phyloP scores from a whole-genome alignment of 177 flowering plant species.

The Vitis hybrid region DNA sequence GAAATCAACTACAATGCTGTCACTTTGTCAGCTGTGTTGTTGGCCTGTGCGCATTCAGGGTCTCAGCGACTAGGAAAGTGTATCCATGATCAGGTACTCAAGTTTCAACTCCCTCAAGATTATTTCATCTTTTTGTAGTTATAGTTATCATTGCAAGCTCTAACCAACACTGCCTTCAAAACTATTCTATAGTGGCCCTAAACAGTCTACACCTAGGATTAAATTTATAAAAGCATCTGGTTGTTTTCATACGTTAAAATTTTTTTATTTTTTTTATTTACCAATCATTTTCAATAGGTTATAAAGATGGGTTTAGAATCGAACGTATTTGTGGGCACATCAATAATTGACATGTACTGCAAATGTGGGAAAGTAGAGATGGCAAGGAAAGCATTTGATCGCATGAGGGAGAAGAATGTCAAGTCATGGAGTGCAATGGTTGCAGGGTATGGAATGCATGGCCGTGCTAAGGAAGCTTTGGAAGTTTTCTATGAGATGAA shows the following conservation, averaged over 20 bases:
- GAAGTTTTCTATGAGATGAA: conserved; percentile 60
- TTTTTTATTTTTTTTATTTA: background rate
- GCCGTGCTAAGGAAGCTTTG: conserved; percentile 59
- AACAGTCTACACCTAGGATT: no score
- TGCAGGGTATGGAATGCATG: conserved; percentile 78
- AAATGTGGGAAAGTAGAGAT: conserved; percentile 68
- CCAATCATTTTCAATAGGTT: conserved; percentile 36
- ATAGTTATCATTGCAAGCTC: background rate
- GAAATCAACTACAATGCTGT: conserved; percentile 41
- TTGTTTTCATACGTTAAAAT: background rate
- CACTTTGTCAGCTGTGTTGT: conserved; percentile 58
- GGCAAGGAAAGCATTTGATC: conserved; percentile 59
- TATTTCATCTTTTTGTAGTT: background rate
- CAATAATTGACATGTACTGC: conserved; percentile 80
- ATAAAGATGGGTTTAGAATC: conserved; percentile 62
- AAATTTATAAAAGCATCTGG: no score
- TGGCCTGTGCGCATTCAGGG: conserved; percentile 70
- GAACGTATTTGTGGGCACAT: conserved; percentile 59
- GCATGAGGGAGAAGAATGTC: conserved; percentile 59
- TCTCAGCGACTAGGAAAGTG: conserved; percentile 55
- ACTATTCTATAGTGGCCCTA: no score
- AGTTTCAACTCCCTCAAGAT: background rate
- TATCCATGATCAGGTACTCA: conserved; percentile 70
- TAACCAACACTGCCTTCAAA: background rate
- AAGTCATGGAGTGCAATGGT: conserved; percentile 79